Evolutionary conservation across 768 basidiomycete species (phyloP), one percentile per base, ranked within the genome.

Genomic region (Termitomyces sp.): DNA sequence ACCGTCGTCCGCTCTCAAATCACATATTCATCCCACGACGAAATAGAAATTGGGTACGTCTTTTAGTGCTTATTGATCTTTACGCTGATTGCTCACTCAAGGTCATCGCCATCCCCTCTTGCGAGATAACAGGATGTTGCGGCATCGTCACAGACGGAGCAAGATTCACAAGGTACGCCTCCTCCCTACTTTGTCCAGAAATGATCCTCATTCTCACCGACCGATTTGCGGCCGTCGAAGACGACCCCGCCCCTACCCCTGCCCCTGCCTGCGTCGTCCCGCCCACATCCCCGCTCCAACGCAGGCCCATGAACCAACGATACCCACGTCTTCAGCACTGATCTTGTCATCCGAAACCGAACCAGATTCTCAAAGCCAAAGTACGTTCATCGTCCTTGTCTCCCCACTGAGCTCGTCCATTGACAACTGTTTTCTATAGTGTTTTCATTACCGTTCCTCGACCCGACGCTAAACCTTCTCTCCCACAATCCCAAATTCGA

Each of bases 91-190:
- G 7, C 0, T 2, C 13, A 15, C 2, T 4, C 0, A 55, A 44
- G 55, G 3, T 32, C 12, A 9, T 35, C 33, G 2, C 32, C 18
- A 35, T 4, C 50, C 4, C n/a, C 28, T 15, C n/a, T 20, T 7
- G 6, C 3, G 3, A 33, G 13, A 16, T 20, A 52, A 7, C 35
- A 20, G 8, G 24, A 55, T 28, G 3, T 32, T 3, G 28, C 9
- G 1, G 11, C 61, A 62, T 75, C 76, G 9, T 77, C 77, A 28
- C 76, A 78, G 16, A 76, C 77, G 20, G 77, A 80, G 60, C 76
- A 76, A 24, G 77, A 77, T 50, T 76, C 76, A 6, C 74, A 77
- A 74, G 73, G 78, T 76, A 56, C 35, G 36, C 3, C 24, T n/a
- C 15, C 18, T 24, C 28, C 32, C 13, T n/a, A 44, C 4, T 2